Conservation (phyloP, 805 yeast genomes). For the Teunomyces pallodes region DNA sequence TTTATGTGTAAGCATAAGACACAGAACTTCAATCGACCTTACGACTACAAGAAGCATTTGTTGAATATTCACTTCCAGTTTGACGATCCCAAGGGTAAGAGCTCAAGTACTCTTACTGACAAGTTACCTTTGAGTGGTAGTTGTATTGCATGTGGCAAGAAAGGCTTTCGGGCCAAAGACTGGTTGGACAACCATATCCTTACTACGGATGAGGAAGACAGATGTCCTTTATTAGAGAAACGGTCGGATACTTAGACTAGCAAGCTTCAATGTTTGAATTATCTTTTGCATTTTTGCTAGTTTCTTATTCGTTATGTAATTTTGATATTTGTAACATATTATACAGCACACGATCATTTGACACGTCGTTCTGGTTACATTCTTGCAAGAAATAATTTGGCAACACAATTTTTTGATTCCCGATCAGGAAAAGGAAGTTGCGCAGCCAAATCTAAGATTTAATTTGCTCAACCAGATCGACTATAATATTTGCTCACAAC, state of each 20-base stretch:
- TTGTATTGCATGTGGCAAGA: slow-evolving; percentile 47
- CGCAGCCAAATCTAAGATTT: background rate
- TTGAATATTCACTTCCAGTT: slow-evolving; percentile 42
- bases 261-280: too few relatives aligned
- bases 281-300: background rate
- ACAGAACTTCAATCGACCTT: slow-evolving; percentile 43
- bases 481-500: background rate
- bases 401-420: background rate
- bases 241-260: background rate
- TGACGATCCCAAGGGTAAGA: slow-evolving; percentile 40
- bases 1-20: slow-evolving; percentile 41
- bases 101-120: slow-evolving; percentile 40
- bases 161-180: slow-evolving; percentile 43
- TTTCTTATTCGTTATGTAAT: background rate
- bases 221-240: slow-evolving; percentile 8
- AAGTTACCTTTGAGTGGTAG: slow-evolving; percentile 37
- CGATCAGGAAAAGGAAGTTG: background rate
- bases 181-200: slow-evolving; percentile 59
- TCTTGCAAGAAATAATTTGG: too few relatives aligned
- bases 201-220: slow-evolving; percentile 12
- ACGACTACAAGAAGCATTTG: slow-evolving; percentile 45
- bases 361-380: too few relatives aligned
- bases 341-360: background rate
- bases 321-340: background rate
- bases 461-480: slow-evolving; percentile 1